Evolutionary conservation across 2,329 filamentous ascomycete species (phyloP).

Genomic region (Talaromyces sp.): DNA sequence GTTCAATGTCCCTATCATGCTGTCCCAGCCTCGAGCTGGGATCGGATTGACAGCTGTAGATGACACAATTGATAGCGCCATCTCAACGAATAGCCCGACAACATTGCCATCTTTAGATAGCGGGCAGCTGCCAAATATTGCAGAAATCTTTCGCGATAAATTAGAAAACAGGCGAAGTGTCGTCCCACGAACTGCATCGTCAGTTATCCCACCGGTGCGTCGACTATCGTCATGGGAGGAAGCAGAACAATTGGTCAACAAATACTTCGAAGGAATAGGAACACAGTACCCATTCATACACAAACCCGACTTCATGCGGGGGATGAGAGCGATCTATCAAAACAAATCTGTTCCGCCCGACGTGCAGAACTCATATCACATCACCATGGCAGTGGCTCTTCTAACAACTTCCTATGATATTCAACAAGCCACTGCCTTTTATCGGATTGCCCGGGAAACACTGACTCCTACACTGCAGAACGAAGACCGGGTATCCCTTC

Average conservation of each 20-base stretch:
- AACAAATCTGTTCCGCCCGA: slow-evolving; percentile 34
- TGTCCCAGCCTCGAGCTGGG: slow-evolving; percentile 29
- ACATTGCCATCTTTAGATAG: slow-evolving; percentile 24
- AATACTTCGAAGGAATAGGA: slow-evolving; percentile 40
- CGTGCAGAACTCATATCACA: slow-evolving; percentile 36
- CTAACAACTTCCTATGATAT: slow-evolving; percentile 34
- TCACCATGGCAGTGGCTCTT: slow-evolving; percentile 36
- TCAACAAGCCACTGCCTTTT: slow-evolving; percentile 33
- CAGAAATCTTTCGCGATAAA: slow-evolving; percentile 40
- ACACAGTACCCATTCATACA: slow-evolving; percentile 40
- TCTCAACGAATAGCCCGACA: slow-evolving; percentile 15
- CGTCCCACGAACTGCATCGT: slow-evolving; percentile 30
- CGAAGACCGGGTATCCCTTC: slow-evolving; percentile 36
- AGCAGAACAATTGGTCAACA: slow-evolving; percentile 30
- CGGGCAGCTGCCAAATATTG: slow-evolving; percentile 36
- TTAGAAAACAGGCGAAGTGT: slow-evolving; percentile 37
- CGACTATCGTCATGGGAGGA: slow-evolving; percentile 36
- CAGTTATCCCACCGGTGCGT: slow-evolving; percentile 30
- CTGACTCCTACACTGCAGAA: slow-evolving; percentile 35
- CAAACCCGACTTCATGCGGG: slow-evolving; percentile 32
- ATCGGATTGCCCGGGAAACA: slow-evolving; percentile 35
- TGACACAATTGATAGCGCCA: slow-evolving; percentile 13
- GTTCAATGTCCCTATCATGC: slow-evolving; percentile 38
- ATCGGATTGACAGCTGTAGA: slow-evolving; percentile 22
- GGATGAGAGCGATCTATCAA: slow-evolving; percentile 35